Evolutionary conservation across 257 asterid species (phyloP).

Genomic region (Petunia secreta): DNA sequence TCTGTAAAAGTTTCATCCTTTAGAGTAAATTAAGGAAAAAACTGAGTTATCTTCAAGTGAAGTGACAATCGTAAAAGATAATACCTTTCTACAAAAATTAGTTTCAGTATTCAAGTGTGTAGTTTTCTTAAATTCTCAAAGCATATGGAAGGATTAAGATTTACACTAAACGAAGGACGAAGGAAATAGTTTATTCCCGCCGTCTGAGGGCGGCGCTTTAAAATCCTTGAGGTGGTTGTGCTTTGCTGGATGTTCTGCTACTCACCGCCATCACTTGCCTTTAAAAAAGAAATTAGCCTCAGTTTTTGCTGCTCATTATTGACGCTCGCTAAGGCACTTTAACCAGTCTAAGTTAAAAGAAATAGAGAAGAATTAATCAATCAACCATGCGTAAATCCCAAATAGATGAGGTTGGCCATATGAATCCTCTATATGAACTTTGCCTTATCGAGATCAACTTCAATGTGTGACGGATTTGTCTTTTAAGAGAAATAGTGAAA

Average conservation of each 20-base stretch:
- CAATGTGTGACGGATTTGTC: neutral
- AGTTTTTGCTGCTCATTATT: constrained; percentile 6
- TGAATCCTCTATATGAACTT: neutral
- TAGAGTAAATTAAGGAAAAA: neutral
- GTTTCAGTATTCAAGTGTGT: neutral
- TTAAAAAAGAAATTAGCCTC: neutral
- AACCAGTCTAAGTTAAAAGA: neutral
- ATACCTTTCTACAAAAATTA: neutral
- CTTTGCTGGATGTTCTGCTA: neutral
- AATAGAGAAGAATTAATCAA: neutral
- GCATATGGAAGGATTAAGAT: neutral
- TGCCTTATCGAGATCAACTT: neutral
- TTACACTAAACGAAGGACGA: neutral
- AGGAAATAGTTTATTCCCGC: neutral
- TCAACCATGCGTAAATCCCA: neutral
- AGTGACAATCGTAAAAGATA: neutral
- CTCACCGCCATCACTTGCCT: neutral
- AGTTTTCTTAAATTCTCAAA: neutral
- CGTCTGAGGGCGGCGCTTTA: neutral
- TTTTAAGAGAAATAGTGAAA: neutral
- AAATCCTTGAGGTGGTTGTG: constrained; percentile 1
- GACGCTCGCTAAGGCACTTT: neutral
- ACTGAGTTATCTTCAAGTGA: neutral
- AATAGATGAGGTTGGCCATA: neutral
- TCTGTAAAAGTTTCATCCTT: neutral